Evolutionary conservation across 768 basidiomycete species (phyloP).

Genomic region (Punctularia strigosozonata): DNA sequence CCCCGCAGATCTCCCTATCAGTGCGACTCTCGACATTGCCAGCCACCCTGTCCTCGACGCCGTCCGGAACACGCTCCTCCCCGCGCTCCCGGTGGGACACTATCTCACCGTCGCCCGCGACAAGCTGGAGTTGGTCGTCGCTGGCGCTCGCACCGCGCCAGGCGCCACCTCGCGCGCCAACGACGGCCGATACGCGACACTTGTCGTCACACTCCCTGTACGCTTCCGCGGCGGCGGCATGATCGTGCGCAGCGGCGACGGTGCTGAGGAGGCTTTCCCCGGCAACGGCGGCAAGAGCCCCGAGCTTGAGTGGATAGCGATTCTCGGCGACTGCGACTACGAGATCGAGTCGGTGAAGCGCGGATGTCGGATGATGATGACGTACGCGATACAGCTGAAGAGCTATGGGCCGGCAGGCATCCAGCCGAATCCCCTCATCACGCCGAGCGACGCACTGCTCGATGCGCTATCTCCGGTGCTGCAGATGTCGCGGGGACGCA

Average conservation of each 20-base stretch:
- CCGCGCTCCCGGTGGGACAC: constrained; percentile 53
- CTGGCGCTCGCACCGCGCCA: constrained; percentile 44
- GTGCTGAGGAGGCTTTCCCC: constrained; percentile 48
- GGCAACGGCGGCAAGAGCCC: constrained; percentile 50
- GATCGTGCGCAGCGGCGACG: constrained; percentile 42
- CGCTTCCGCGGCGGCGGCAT: constrained; percentile 61
- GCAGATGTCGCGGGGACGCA: constrained; percentile 59
- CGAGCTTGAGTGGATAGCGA: constrained; percentile 71
- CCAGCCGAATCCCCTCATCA: constrained; percentile 51
- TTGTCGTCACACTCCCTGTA: constrained; percentile 64
- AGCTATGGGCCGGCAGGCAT: constrained; percentile 45
- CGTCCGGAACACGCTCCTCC: constrained; percentile 61
- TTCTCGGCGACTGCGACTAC: constrained; percentile 62
- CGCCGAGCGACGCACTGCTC: constrained; percentile 64
- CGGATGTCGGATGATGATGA: constrained; percentile 57
- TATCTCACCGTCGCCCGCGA: constrained; percentile 60
- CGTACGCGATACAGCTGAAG: constrained; percentile 62
- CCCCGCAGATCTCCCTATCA: constrained; percentile 61
- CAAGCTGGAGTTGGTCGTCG: constrained; percentile 54
- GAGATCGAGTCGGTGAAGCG: constrained; percentile 61
- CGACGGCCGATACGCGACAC: constrained; percentile 63
- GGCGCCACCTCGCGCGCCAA: constrained; percentile 42
- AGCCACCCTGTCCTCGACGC: constrained; percentile 78
- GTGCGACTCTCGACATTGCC: constrained; percentile 65
- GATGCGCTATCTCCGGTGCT: constrained; percentile 62